Percentiles rank a stretch among this genome's conserved stretches.
Evolutionary conservation across 2,329 filamentous ascomycete species (phyloP).

Genomic region (Verticillium longisporum): DNA sequence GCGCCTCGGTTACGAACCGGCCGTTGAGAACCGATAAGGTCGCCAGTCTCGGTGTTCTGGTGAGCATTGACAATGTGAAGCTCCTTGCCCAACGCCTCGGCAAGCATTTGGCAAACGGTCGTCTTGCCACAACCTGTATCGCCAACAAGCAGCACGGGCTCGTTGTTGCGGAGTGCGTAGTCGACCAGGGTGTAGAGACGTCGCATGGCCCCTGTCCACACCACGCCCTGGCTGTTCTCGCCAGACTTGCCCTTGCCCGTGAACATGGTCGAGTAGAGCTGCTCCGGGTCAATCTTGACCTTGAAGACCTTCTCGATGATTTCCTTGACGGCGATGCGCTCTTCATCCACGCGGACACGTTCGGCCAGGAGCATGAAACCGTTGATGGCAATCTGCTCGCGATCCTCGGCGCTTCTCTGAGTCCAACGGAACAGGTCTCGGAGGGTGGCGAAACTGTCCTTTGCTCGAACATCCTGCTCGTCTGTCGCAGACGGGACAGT

Average conservation of each 20-base stretch:
- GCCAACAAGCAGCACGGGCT: slow-evolving; percentile 89
- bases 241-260: slow-evolving; percentile 40
- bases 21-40: slow-evolving; percentile 91
- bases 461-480: slow-evolving; percentile 87
- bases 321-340: slow-evolving; percentile 74
- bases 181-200: slow-evolving; percentile 85
- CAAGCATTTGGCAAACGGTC: slow-evolving; percentile 87
- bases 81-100: slow-evolving; percentile 68
- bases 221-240: slow-evolving; percentile 57
- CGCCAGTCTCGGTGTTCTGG: slow-evolving; percentile 95
- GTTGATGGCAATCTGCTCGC: slow-evolving; percentile 83
- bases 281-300: slow-evolving; percentile 67
- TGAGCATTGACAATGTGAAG: slow-evolving; percentile 94
- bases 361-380: slow-evolving; percentile 96
- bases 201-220: slow-evolving; percentile 95
- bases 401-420: slow-evolving; percentile 71
- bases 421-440: slow-evolving; percentile 97
- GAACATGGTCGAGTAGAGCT: slow-evolving; percentile 61
- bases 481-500: slow-evolving; percentile 82
- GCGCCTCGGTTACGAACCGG: slow-evolving; percentile 79
- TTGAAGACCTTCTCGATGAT: slow-evolving; percentile 90
- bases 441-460: slow-evolving; percentile 93
- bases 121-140: slow-evolving; percentile 98
- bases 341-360: slow-evolving; percentile 84
- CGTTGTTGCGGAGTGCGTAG: slow-evolving; percentile 78